Conservation (phyloP, 164 flowering plant species). For the Warburgia ugandensis region DNA sequence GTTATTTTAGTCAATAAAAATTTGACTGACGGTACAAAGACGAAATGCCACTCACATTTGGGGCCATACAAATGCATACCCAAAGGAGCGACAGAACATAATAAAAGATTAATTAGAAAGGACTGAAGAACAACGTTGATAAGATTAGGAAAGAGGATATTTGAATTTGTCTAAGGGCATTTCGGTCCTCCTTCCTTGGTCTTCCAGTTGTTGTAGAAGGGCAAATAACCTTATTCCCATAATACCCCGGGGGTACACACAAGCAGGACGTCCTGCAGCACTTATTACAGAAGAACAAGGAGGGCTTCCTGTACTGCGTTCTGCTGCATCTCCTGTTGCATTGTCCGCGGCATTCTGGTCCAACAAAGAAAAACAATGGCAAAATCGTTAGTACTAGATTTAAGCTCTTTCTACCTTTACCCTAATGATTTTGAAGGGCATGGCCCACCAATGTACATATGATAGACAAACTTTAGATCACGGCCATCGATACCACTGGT, state of each 20-base stretch:
- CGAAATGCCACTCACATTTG: neutral
- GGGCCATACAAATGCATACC: neutral
- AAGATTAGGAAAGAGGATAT: neutral
- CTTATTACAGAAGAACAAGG: slow-evolving; percentile 48
- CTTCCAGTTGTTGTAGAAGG: slow-evolving; percentile 72
- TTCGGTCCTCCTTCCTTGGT: slow-evolving; percentile 54
- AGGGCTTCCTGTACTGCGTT: slow-evolving; percentile 42
- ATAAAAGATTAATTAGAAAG: neutral
- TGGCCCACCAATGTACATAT: no score
- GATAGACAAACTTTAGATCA: no score
- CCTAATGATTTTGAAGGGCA: no score
- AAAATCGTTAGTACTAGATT: neutral
- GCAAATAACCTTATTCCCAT: slow-evolving; percentile 48
- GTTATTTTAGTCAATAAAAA: neutral
- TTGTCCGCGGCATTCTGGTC: slow-evolving; percentile 39
- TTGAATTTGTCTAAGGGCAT: slow-evolving; percentile 30
- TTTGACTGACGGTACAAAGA: neutral
- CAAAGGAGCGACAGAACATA: neutral
- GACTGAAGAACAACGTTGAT: neutral
- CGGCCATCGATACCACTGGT: no score
- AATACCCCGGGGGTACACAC: slow-evolving; percentile 56
- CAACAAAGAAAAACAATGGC: neutral
- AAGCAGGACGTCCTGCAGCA: slow-evolving; percentile 50
- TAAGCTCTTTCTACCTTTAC: neutral
- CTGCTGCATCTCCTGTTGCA: slow-evolving; percentile 40